Evolutionary conservation across 2,329 filamentous ascomycete species (phyloP).

Genomic region (Tolypocladium capitatum): DNA sequence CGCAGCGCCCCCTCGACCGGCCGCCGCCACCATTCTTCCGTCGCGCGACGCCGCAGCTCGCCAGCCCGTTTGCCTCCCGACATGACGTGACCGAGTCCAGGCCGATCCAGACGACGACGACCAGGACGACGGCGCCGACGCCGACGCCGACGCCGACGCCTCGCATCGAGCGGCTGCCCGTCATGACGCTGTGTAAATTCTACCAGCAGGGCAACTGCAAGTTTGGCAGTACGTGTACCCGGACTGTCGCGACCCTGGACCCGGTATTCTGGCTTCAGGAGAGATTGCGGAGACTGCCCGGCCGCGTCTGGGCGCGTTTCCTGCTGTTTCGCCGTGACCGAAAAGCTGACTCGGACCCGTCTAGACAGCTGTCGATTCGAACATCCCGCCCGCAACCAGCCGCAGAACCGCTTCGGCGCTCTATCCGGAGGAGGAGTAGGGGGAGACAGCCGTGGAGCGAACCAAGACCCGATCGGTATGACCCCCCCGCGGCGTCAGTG

Average conservation of each 20-base stretch:
- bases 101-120: background rate
- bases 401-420: constrained; percentile 44
- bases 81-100: background rate
- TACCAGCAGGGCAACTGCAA: constrained; percentile 38
- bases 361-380: constrained; percentile 41
- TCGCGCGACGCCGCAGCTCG: background rate
- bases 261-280: background rate
- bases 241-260: background rate
- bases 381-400: constrained; percentile 28
- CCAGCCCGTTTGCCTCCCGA: background rate
- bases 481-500: background rate
- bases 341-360: background rate
- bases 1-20: constrained; percentile 1
- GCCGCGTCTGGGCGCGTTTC: background rate
- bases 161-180: constrained; percentile 4
- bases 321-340: background rate
- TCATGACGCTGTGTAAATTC: constrained; percentile 33
- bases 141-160: background rate
- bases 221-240: constrained; percentile 31
- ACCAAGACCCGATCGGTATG: constrained; percentile 11
- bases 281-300: background rate
- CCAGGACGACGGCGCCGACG: background rate
- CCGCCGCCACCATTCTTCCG: constrained; percentile 1
- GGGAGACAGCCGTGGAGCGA: constrained; percentile 11
- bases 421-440: constrained; percentile 19